Conservation (phyloP, 2,329 filamentous ascomycete genomes). For the Fusarium buharicum region DNA sequence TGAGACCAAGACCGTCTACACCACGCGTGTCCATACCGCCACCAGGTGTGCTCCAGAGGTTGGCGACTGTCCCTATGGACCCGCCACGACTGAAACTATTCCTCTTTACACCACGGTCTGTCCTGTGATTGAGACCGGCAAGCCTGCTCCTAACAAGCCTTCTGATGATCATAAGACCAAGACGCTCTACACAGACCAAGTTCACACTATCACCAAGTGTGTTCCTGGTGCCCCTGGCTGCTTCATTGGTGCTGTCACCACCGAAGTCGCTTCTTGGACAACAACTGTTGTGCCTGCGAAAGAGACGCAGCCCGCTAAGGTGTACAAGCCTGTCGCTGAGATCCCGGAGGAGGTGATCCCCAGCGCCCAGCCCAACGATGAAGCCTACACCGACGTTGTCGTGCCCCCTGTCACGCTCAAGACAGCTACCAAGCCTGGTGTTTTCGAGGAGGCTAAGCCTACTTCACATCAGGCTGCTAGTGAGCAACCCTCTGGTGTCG, state of each 20-base stretch:
- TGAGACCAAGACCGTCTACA: conserved; percentile 58
- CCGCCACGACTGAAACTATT: conserved; percentile 48
- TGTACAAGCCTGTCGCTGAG: conserved; percentile 27
- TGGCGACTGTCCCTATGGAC: conserved; percentile 58
- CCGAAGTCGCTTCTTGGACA: conserved; percentile 44
- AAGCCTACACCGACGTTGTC: conserved; percentile 26
- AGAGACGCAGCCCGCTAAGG: conserved; percentile 28
- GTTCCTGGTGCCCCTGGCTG: conserved; percentile 63
- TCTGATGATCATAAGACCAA: conserved; percentile 39
- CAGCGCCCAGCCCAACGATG: conserved; percentile 17
- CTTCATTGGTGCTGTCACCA: conserved; percentile 49
- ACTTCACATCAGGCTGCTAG: conserved; percentile 18
- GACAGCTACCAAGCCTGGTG: conserved; percentile 34
- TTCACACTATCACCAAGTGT: conserved; percentile 66
- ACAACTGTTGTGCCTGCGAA: conserved; percentile 33
- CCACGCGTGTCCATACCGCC: conserved; percentile 64
- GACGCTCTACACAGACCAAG: conserved; percentile 64
- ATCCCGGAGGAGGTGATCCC: conserved; percentile 19
- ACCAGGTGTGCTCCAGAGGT: conserved; percentile 64
- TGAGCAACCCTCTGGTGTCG: conserved; percentile 31
- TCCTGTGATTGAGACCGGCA: conserved; percentile 24
- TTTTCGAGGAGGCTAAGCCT: conserved; percentile 27
- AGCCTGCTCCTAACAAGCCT: conserved; percentile 21
- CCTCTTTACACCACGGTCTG: conserved; percentile 34
- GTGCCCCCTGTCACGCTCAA: conserved; percentile 32